A percentile compares a stretch with the other conserved stretches of the same genome.
Conservation (phyloP, 257 asterid genomes). For the Gentiana macrophylla region DNA sequence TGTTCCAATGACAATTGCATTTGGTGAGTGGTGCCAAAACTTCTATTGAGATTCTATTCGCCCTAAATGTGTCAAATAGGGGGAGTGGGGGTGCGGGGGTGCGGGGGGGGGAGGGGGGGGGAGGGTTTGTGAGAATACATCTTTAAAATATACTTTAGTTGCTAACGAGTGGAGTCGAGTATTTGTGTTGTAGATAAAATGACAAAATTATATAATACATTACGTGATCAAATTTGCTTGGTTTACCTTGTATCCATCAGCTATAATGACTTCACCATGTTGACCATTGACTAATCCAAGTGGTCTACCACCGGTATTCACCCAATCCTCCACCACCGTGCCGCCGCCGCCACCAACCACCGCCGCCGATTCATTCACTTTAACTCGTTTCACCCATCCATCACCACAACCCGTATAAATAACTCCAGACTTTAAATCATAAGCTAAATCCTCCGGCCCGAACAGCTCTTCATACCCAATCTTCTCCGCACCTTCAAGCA, state of each 20-base stretch:
- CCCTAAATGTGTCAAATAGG: no score
- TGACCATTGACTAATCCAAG: conserved; percentile 58
- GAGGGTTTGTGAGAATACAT: no score
- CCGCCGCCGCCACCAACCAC: conserved; percentile 7
- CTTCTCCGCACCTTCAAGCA: conserved; percentile 50
- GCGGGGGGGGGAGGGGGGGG: no score
- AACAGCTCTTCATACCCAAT: conserved; percentile 50
- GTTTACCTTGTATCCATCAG: conserved; percentile 59
- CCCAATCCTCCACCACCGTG: conserved; percentile 57
- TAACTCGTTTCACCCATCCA: conserved; percentile 66
- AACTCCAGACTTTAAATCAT: conserved; percentile 37
- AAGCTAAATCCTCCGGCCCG: conserved; percentile 74
- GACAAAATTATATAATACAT: no score
- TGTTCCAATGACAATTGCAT: no score
- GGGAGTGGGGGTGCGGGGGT: no score
- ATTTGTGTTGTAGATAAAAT: no score
- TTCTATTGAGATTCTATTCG: no score
- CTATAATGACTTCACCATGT: conserved; percentile 60
- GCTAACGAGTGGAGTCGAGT: no score
- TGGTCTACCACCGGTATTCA: conserved; percentile 87
- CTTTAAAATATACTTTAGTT: no score
- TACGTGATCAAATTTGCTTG: no score
- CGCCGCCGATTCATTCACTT: conserved; percentile 31
- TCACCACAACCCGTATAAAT: conserved; percentile 68
- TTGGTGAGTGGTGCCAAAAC: no score